Evolutionary conservation across 1,139 yeast genomes (phyloP), one percentile per base, ranked within the genome.

Genomic region (Ogataea hybrid): DNA sequence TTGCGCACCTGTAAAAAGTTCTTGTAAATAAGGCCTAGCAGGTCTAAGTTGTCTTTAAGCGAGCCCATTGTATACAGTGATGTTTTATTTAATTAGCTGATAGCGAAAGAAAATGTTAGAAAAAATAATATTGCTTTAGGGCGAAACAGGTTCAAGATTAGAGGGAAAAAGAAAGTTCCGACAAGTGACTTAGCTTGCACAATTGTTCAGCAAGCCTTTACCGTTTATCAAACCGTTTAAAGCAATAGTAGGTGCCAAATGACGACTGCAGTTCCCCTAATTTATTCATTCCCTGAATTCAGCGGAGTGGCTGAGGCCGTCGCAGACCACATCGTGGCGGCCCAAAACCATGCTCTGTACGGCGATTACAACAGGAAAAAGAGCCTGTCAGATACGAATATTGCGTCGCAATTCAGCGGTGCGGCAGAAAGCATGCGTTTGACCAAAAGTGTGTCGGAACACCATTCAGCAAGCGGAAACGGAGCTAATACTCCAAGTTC

Each of bases 281-380:
- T 89, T 41, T 88, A 85, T 70, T 86, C 96, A 37, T 89, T 89
- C 62, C 95, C 90, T 34, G 95, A 84, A 64, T 83, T 88, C 58
- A 70, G 81, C 25, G 95, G 89, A 16, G 97, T 89, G 27, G 96
- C 97, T 3, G 95, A 86, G 45, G 96, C 96, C 18, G 96, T 90
- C 32, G 97, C 96, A 1, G 92, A 87, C 58, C 89, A 87, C 60
- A 81, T 90, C 42, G 77, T 89, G 35, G 73, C 81, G 31, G 84
- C 90, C 11, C 97, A 92, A 66, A 83, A 88, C 58, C 67, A 73
- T 56, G 77, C 88, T 7, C 67, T 85, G 43, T 75, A 73, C 58
- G 72, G 73, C 46, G 72, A 79, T n/a, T 35, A 36, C 36, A 48
- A 50, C 40, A 50, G 48, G 31, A 48, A 47, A 42, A 42, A 39